Evolutionary conservation across 495 filamentous ascomycete species (phyloP), one percentile per base, ranked within the genome.

Genomic region (Aspergillus haitiensis): DNA sequence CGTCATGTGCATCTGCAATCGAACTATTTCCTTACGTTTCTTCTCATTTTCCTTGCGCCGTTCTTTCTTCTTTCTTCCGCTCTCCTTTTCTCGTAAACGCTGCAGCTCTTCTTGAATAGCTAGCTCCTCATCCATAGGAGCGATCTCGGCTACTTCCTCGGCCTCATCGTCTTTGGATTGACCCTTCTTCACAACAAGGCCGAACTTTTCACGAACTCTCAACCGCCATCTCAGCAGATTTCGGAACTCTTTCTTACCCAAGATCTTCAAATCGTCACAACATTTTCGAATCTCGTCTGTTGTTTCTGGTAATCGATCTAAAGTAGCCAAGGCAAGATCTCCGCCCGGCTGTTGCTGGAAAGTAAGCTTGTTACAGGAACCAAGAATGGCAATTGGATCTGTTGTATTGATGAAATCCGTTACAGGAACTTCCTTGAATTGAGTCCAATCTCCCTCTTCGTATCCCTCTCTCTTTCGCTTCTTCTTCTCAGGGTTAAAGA

Each of bases 381-480:
- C 94, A 5, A 99, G 80, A 71, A 99, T 97, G n/a, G 91, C 87
- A 62, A 99, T 98, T 1, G 94, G 94, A 70, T 99, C 94, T 1
- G 82, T 85, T 2, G 91, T 96, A 70, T 98, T 90, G 68, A 99
- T 92, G 71, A 99, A 99, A 48, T 97, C 91, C 66, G 86, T 92
- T 2, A 90, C 92, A 0, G 90, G 76, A 2, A 88, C 84, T 63
- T 97, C 91, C 69, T 95, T 95, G 77, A 87, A 93, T 67, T 97
- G 92, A 6, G 85, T 93, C 67, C 88, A 96, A 62, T 99, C 90
- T 34, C 93, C 94, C 70, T 98, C 94, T 67, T 97, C 92, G 63
- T 99, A 99, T 78, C 94, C 94, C 51, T 94, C 92, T 75, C 94
- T 81, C 84, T 94, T 98, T 32, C 94, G 81, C 82, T 96, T 98